phyloP scores from a whole-genome alignment of 352 stramenopile species.

The Phytophthora pluvialis region DNA sequence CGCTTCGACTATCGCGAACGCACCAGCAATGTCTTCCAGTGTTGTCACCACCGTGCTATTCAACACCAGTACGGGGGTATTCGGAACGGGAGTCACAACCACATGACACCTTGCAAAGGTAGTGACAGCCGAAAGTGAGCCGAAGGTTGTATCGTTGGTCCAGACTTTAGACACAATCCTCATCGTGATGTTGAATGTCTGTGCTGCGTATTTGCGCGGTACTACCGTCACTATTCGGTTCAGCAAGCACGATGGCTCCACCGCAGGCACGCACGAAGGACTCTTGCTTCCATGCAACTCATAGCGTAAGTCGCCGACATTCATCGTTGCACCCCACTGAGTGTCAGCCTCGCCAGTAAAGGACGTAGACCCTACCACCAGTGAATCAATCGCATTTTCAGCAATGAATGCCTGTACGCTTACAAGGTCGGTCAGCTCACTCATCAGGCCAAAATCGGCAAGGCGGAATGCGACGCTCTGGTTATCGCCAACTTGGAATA shows the following conservation, averaged over 20 bases:
- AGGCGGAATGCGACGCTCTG: constrained; percentile 50
- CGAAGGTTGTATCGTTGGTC: constrained; percentile 17
- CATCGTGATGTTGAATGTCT: constrained; percentile 49
- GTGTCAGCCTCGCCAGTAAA: constrained; percentile 14
- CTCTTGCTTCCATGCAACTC: constrained; percentile 23
- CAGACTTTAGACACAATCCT: constrained; percentile 34
- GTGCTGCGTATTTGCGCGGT: constrained; percentile 43
- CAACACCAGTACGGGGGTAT: constrained; percentile 40
- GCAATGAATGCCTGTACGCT: constrained; percentile 25
- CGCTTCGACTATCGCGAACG: constrained; percentile 45
- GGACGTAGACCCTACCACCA: constrained; percentile 21
- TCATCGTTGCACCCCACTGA: constrained; percentile 14
- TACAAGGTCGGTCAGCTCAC: constrained; percentile 33
- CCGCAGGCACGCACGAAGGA: constrained; percentile 11
- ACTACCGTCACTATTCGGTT: constrained; percentile 38
- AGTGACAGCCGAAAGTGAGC: constrained; percentile 34
- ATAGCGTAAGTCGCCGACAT: constrained; percentile 25
- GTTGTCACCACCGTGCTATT: constrained; percentile 36
- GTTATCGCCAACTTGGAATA: constrained; percentile 48
- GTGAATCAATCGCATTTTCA: constrained; percentile 19
- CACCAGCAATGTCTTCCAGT: constrained; percentile 40
- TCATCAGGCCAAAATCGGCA: constrained; percentile 36
- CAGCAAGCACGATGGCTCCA: constrained; percentile 19
- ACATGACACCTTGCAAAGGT: constrained; percentile 40
- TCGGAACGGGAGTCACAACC: constrained; percentile 45